Evolutionary conservation across 352 stramenopile species (phyloP).

Genomic region (Phytophthora hybrid): DNA sequence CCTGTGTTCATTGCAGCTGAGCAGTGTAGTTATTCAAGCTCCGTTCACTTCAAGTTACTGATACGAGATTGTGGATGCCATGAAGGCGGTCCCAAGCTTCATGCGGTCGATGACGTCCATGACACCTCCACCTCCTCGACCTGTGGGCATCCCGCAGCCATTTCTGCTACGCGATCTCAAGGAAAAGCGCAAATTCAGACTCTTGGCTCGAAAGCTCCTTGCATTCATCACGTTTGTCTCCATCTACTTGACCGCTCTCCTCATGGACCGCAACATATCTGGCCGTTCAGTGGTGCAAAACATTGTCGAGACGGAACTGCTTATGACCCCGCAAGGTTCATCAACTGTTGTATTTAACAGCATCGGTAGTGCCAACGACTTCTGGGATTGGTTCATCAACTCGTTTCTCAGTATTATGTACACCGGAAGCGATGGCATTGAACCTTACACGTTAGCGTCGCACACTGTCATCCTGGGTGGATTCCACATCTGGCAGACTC

Average conservation of each 20-base stretch:
- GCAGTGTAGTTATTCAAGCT: not conserved
- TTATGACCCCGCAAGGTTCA: constrained; percentile 47
- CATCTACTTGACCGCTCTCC: constrained; percentile 65
- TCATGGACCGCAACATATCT: constrained; percentile 79
- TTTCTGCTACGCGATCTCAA: constrained; percentile 72
- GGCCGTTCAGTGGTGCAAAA: constrained; percentile 64
- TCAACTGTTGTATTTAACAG: constrained; percentile 48
- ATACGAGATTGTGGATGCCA: constrained; percentile 19
- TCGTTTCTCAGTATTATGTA: constrained; percentile 66
- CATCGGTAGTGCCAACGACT: constrained; percentile 52
- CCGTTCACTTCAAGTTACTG: not conserved
- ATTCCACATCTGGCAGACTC: constrained; percentile 70
- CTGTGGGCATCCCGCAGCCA: constrained; percentile 46
- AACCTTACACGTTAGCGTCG: constrained; percentile 68
- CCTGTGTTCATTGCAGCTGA: not conserved
- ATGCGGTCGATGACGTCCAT: constrained; percentile 35
- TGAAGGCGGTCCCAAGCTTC: constrained; percentile 59
- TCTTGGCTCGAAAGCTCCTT: constrained; percentile 68
- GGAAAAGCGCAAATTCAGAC: constrained; percentile 75
- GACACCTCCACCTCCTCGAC: constrained; percentile 20
- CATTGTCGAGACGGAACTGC: constrained; percentile 65
- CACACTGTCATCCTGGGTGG: constrained; percentile 72
- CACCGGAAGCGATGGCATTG: constrained; percentile 38
- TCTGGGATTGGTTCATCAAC: constrained; percentile 75
- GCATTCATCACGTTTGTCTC: constrained; percentile 75